These are phyloP conservation scores for Candida silvatica DNA, from an alignment of 805 yeast genomes.

Conservation along the genomic window DNA sequence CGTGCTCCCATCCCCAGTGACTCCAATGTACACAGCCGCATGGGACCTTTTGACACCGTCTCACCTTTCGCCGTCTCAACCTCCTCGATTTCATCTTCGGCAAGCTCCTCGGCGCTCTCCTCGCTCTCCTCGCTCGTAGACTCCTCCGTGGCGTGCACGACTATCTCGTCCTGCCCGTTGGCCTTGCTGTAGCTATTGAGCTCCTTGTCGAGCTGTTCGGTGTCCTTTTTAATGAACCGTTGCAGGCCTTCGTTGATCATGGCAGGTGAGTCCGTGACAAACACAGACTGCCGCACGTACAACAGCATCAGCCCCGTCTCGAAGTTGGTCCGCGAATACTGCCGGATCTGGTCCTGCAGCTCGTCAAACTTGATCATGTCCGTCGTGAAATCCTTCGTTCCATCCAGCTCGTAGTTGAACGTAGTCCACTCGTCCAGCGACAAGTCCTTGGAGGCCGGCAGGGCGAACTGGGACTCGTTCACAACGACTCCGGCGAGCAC, in stretches of 20 bases:
- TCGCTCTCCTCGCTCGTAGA: background rate
- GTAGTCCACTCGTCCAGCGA: slow-evolving; percentile 22
- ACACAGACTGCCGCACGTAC: slow-evolving; percentile 24
- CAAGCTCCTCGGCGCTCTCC: background rate
- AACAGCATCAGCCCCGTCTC: slow-evolving; percentile 25
- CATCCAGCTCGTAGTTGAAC: slow-evolving; percentile 19
- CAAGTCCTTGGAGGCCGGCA: slow-evolving; percentile 10
- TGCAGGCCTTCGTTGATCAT: slow-evolving; percentile 18
- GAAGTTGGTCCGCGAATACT: slow-evolving; percentile 16
- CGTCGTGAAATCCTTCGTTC: slow-evolving; percentile 17
- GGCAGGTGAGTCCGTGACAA: slow-evolving; percentile 6
- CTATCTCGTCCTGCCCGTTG: background rate
- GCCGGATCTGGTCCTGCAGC: slow-evolving; percentile 14
- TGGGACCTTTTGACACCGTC: no score
- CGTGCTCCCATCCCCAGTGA: no score
- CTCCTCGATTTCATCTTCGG: background rate
- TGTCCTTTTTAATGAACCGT: slow-evolving; percentile 26
- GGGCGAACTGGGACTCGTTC: slow-evolving; percentile 24
- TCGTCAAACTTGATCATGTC: slow-evolving; percentile 16
- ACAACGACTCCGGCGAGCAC: slow-evolving; percentile 29
- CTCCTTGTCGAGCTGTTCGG: slow-evolving; percentile 13
- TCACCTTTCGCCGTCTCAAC: background rate
- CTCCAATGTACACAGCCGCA: no score
- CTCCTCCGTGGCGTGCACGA: background rate
- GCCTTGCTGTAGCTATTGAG: slow-evolving; percentile 5